Evolutionary conservation across 495 filamentous ascomycete species (phyloP).

Genomic region (Acidomyces sp.): DNA sequence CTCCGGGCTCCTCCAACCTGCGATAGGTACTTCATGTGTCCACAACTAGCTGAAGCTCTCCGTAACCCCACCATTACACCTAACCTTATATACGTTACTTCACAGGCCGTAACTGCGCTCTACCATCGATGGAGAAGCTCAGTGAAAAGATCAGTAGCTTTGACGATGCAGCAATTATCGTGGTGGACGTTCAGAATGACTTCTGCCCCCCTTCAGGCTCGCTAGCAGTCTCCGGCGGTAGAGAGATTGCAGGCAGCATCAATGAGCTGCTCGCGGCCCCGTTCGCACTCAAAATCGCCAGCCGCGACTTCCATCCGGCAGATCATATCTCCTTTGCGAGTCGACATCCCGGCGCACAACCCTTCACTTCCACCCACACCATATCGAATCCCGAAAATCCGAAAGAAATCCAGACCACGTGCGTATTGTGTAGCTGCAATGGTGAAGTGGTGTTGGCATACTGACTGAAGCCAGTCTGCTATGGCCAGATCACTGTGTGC

Average conservation of each 20-base stretch:
- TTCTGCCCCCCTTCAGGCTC: constrained; percentile 88
- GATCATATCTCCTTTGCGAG: constrained; percentile 81
- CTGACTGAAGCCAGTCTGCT: constrained; percentile 43
- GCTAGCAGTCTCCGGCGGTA: constrained; percentile 62
- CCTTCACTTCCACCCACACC: constrained; percentile 49
- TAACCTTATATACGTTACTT: too few relatives aligned
- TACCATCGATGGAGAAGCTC: too few relatives aligned
- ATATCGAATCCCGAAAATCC: constrained; percentile 53
- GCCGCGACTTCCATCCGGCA: constrained; percentile 76
- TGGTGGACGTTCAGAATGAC: too few relatives aligned
- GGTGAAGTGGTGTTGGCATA: too few relatives aligned
- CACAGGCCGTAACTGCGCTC: too few relatives aligned
- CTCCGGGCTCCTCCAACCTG: too few relatives aligned
- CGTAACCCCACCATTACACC: too few relatives aligned
- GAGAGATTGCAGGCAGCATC: constrained; percentile 52
- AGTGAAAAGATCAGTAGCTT: too few relatives aligned
- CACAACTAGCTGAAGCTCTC: too few relatives aligned
- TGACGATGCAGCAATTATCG: too few relatives aligned
- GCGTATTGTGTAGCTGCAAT: too few relatives aligned
- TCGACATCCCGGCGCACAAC: constrained; percentile 55
- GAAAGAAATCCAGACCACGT: constrained; percentile 47
- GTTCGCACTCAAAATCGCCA: constrained; percentile 63
- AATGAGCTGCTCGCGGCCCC: constrained; percentile 64
- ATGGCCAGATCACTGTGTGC: constrained; percentile 86
- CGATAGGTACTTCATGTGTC: too few relatives aligned